These are phyloP conservation scores for Penicillium olsonii DNA, from an alignment of 2,329 filamentous ascomycete genomes.

Conservation along the genomic window DNA sequence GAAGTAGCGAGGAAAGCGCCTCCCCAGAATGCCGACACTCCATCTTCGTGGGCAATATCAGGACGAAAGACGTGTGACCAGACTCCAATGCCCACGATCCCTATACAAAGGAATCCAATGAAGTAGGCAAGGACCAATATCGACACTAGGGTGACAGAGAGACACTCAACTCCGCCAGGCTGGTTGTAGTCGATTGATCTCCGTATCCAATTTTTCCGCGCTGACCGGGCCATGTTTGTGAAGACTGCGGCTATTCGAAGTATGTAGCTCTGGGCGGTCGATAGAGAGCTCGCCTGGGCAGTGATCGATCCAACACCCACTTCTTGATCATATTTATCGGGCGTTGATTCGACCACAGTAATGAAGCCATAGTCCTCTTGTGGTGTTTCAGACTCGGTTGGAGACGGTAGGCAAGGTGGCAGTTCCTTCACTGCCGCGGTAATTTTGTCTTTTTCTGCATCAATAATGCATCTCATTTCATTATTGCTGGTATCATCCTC, in stretches of 20 bases:
- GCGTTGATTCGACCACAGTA: background rate
- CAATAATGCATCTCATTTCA: background rate
- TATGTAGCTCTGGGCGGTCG: background rate
- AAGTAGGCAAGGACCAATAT: constrained; percentile 49
- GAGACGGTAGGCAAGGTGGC: background rate
- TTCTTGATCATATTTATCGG: background rate
- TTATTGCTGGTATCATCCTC: background rate
- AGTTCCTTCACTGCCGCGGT: background rate
- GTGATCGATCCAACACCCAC: background rate
- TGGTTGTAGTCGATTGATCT: constrained; percentile 1
- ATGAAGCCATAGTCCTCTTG: background rate
- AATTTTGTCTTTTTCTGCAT: background rate
- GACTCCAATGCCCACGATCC: constrained; percentile 48
- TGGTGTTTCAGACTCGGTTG: background rate
- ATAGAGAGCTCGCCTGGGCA: background rate
- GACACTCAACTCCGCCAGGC: constrained; percentile 48
- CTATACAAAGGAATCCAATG: constrained; percentile 48
- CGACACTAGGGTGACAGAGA: constrained; percentile 38
- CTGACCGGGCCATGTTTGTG: constrained; percentile 38
- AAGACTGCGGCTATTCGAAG: constrained; percentile 46
- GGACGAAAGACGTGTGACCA: constrained; percentile 50
- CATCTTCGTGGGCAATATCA: constrained; percentile 44
- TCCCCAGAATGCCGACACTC: constrained; percentile 52
- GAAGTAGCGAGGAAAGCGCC: constrained; percentile 55
- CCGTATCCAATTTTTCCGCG: background rate